A percentile compares a stretch with the other conserved stretches of the same genome.
phyloP scores from a whole-genome alignment of 495 filamentous ascomycete genomes.

The Rostrohypoxylon terebratum region DNA sequence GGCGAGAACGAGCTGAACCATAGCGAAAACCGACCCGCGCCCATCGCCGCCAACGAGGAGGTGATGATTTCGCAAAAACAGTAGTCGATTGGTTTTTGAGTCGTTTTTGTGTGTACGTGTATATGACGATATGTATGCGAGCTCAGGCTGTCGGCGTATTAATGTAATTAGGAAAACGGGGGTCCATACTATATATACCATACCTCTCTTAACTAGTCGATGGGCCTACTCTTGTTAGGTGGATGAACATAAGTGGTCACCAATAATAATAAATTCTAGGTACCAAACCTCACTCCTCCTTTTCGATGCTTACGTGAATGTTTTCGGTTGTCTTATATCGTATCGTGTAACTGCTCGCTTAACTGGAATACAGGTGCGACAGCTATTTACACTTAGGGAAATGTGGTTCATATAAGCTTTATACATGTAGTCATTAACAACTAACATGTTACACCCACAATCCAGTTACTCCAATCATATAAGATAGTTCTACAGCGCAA shows the following conservation, averaged over 20 bases:
- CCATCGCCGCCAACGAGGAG: slow-evolving; percentile 57
- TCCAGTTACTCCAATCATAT: no score
- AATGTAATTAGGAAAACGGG: slow-evolving; percentile 14
- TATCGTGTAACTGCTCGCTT: neutral
- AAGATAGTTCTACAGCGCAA: no score
- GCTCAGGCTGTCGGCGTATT: neutral
- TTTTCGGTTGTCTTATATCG: neutral
- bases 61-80: slow-evolving; percentile 60
- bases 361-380: no score
- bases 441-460: no score
- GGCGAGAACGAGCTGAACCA: slow-evolving; percentile 58
- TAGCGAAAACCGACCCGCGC: slow-evolving; percentile 51
- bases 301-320: neutral
- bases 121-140: slow-evolving; percentile 18
- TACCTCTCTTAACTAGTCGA: slow-evolving; percentile 4
- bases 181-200: neutral
- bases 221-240: slow-evolving; percentile 5
- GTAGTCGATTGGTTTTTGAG: slow-evolving; percentile 34
- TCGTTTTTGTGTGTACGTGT: slow-evolving; percentile 9
- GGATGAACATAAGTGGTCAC: neutral
- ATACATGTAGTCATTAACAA: no score
- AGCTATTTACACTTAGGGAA: no score
- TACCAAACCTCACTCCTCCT: slow-evolving; percentile 3
- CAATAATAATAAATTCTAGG: slow-evolving; percentile 24
- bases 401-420: no score